These are phyloP conservation scores for Datura wrightii DNA, from an alignment of 257 asterid genomes.

Conservation along the genomic window DNA sequence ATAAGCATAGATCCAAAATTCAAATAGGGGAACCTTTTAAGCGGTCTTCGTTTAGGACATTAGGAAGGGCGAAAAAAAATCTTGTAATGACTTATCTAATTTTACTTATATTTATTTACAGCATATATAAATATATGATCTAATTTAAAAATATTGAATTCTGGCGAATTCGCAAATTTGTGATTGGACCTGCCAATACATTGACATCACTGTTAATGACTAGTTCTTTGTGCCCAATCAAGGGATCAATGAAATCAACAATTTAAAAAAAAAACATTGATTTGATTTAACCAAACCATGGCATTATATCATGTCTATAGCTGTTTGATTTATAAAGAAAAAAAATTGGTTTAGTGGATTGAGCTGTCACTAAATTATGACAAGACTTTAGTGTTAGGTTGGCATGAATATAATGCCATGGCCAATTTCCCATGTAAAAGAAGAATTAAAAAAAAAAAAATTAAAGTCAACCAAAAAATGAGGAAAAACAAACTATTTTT, in stretches of 20 bases:
- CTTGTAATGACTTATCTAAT: too few relatives aligned
- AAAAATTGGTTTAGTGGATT: conserved; percentile 17
- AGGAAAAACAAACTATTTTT: not conserved
- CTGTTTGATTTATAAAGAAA: conserved; percentile 20
- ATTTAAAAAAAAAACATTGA: not conserved
- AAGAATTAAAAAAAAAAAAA: too few relatives aligned
- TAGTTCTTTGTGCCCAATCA: conserved; percentile 32
- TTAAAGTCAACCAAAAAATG: not conserved
- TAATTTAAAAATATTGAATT: too few relatives aligned
- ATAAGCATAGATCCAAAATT: not conserved
- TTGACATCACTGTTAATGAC: conserved; percentile 31
- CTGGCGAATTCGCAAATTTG: too few relatives aligned
- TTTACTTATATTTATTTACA: too few relatives aligned
- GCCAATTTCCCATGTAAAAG: conserved; percentile 23
- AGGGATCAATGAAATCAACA: conserved; percentile 26
- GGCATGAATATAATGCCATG: conserved; percentile 7
- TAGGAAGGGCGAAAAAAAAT: not conserved
- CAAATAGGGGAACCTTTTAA: not conserved
- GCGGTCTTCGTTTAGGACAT: not conserved
- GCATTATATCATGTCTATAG: conserved; percentile 1
- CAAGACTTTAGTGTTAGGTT: conserved; percentile 30
- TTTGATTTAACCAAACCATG: conserved; percentile 23
- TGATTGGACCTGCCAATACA: not conserved
- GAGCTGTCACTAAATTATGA: conserved; percentile 36
- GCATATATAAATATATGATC: too few relatives aligned